phyloP scores from a whole-genome alignment of 768 basidiomycete species.

The Bullera alba region DNA sequence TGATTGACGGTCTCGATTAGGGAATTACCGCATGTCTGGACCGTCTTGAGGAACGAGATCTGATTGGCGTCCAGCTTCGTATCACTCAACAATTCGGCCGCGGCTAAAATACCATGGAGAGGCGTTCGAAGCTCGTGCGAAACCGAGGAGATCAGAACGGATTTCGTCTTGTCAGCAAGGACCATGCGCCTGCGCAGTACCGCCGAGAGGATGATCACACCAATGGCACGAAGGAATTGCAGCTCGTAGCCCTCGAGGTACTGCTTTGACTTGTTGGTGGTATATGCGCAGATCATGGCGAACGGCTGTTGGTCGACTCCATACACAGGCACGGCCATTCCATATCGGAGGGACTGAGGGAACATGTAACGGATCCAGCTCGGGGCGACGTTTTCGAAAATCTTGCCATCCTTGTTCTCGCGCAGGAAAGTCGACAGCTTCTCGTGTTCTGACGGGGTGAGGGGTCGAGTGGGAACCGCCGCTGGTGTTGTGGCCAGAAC shows the following conservation, averaged over 20 bases:
- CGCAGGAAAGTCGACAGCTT: slow-evolving; percentile 70
- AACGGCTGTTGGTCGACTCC: slow-evolving; percentile 90
- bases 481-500: slow-evolving; percentile 34
- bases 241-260: slow-evolving; percentile 58
- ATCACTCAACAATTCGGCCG: slow-evolving; percentile 82
- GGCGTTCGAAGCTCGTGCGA: slow-evolving; percentile 56
- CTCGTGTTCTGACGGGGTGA: slow-evolving; percentile 66
- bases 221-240: slow-evolving; percentile 85
- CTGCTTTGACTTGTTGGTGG: slow-evolving; percentile 67
- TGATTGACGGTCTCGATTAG: slow-evolving; percentile 95
- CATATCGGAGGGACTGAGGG: slow-evolving; percentile 74
- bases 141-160: slow-evolving; percentile 31
- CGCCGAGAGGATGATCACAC: slow-evolving; percentile 86
- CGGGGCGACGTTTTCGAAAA: slow-evolving; percentile 80
- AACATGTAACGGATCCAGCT: slow-evolving; percentile 74
- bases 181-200: slow-evolving; percentile 89
- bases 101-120: slow-evolving; percentile 84
- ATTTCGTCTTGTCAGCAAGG: slow-evolving; percentile 85
- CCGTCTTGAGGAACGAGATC: slow-evolving; percentile 78
- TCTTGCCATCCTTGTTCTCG: slow-evolving; percentile 74
- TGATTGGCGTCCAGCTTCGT: slow-evolving; percentile 76
- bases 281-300: slow-evolving; percentile 81
- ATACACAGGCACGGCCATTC: slow-evolving; percentile 83
- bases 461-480: slow-evolving; percentile 45
- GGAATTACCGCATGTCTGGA: slow-evolving; percentile 90